Evolutionary conservation across 805 yeast species (phyloP).

Genomic region (Monosporozyma siamensis): DNA sequence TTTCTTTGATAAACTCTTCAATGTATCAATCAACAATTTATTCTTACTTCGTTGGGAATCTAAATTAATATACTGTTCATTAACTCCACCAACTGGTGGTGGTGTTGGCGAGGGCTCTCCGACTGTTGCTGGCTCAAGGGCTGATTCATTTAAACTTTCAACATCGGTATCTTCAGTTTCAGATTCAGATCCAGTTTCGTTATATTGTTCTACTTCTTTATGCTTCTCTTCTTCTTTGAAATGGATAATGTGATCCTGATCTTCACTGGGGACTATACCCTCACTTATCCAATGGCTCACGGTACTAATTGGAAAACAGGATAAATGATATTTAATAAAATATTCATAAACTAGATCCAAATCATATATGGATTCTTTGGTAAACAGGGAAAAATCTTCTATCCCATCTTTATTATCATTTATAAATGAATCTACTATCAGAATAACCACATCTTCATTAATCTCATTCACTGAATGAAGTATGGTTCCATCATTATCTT

Average conservation of each 20-base stretch:
- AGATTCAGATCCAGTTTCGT: too few relatives aligned
- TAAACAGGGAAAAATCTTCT: slow-evolving; percentile 12
- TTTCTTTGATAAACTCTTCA: slow-evolving; percentile 16
- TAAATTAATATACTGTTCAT: neutral
- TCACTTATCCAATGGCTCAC: slow-evolving; percentile 16
- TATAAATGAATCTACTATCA: slow-evolving; percentile 23
- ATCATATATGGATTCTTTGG: slow-evolving; percentile 15
- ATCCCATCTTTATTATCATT: slow-evolving; percentile 7
- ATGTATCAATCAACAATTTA: slow-evolving; percentile 11
- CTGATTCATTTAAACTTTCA: neutral
- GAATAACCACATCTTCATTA: slow-evolving; percentile 8
- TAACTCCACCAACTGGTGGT: neutral
- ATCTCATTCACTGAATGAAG: slow-evolving; percentile 4
- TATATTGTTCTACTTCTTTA: neutral
- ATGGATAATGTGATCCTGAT: neutral
- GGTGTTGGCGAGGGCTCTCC: neutral
- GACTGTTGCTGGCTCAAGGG: neutral
- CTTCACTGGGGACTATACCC: neutral
- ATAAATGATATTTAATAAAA: slow-evolving; percentile 3
- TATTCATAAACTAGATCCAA: neutral
- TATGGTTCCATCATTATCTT: slow-evolving; percentile 17
- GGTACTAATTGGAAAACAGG: slow-evolving; percentile 10
- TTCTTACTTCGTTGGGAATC: slow-evolving; percentile 11
- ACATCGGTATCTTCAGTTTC: neutral
- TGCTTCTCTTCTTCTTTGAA: neutral